Percentiles rank a stretch among this genome's conserved stretches.
phyloP scores from a whole-genome alignment of 1,139 yeast species.

The Debaryomyces subglobosus region DNA sequence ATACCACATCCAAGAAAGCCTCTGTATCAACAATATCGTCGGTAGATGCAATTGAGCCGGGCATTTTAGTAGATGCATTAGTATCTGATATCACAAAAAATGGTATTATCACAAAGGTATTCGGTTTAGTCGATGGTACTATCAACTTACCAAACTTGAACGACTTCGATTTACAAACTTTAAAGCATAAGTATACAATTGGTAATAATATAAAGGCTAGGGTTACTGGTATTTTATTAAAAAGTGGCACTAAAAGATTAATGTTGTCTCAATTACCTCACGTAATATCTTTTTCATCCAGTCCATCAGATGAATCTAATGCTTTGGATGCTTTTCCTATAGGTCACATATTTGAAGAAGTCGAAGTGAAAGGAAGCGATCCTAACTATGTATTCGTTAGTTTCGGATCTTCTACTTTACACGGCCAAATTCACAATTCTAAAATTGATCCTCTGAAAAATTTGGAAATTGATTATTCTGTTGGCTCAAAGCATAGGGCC shows the following conservation, averaged over 20 bases:
- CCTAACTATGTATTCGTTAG: conserved; percentile 57
- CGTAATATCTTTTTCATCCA: conserved; percentile 34
- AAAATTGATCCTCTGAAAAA: conserved; percentile 59
- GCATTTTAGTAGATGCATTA: conserved; percentile 75
- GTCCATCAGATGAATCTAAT: conserved; percentile 11
- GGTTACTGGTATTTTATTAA: conserved; percentile 61
- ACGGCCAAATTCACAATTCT: conserved; percentile 76
- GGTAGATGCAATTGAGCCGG: conserved; percentile 82
- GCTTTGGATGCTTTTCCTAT: conserved; percentile 73
- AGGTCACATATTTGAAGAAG: conserved; percentile 69
- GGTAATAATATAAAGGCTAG: conserved; percentile 74
- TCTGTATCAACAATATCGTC: conserved; percentile 62
- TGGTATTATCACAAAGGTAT: conserved; percentile 68
- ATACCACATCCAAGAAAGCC: conserved; percentile 40
- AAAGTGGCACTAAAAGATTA: conserved; percentile 61
- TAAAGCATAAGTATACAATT: conserved; percentile 63
- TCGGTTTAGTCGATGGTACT: conserved; percentile 77
- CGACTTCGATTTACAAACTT: conserved; percentile 46
- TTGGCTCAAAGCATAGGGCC: conserved; percentile 72
- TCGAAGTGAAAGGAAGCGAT: conserved; percentile 60
- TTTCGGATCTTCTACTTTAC: conserved; percentile 55
- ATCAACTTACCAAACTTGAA: conserved; percentile 69
- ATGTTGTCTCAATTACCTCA: conserved; percentile 68
- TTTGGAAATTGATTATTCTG: conserved; percentile 53
- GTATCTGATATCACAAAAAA: conserved; percentile 60